phyloP scores from a whole-genome alignment of 2,329 filamentous ascomycete species.

The Dendrostoma leiphaemia region DNA sequence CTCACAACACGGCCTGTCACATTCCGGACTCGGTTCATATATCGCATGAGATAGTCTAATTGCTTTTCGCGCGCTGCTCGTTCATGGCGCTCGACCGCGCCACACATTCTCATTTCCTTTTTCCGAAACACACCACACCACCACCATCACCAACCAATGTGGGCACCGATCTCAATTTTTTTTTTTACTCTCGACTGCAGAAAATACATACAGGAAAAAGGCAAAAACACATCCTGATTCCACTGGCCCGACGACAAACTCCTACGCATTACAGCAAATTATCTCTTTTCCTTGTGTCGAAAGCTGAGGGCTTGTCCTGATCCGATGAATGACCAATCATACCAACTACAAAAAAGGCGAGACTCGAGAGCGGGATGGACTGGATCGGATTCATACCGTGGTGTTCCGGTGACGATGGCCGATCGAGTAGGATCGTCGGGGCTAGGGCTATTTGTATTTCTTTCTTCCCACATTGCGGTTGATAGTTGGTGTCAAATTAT shows the following conservation, averaged over 20 bases:
- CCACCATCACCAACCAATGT: too few species aligned
- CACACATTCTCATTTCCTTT: neutral
- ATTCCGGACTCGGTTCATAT: constrained; percentile 14
- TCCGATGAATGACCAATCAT: neutral
- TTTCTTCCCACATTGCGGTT: neutral
- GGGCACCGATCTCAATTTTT: neutral
- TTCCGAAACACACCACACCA: neutral
- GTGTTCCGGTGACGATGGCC: neutral
- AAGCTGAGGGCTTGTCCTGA: neutral
- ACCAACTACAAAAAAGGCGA: neutral
- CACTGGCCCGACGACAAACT: neutral
- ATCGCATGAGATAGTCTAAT: constrained; percentile 18
- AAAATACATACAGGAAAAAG: neutral
- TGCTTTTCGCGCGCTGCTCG: neutral
- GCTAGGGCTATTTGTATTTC: neutral
- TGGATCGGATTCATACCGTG: neutral
- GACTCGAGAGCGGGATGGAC: neutral
- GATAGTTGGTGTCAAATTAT: neutral
- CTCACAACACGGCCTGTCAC: constrained; percentile 12
- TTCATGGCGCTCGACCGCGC: neutral
- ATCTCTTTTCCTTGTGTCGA: neutral
- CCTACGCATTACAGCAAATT: neutral
- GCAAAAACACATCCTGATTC: neutral
- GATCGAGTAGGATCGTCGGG: neutral
- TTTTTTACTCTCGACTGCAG: neutral